Conservation (phyloP, 768 basidiomycete genomes). For the Hygrocybe coccinea region DNA sequence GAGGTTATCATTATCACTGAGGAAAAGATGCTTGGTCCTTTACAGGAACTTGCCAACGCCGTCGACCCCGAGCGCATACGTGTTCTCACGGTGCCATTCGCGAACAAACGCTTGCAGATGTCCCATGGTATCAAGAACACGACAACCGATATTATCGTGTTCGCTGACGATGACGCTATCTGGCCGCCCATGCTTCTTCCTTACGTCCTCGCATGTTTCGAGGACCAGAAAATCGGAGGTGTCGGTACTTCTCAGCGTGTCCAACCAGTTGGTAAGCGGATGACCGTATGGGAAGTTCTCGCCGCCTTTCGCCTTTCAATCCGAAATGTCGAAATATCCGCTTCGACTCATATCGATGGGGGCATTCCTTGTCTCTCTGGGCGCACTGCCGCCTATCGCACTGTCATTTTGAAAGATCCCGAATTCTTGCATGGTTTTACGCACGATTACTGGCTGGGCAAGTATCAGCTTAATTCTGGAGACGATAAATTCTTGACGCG, state of each 20-base stretch:
- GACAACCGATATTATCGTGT: slow-evolving; percentile 89
- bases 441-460: slow-evolving; percentile 89
- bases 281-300: slow-evolving; percentile 95
- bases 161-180: slow-evolving; percentile 93
- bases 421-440: slow-evolving; percentile 91
- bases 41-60: slow-evolving; percentile 83
- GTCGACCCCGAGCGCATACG: slow-evolving; percentile 82
- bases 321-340: slow-evolving; percentile 88
- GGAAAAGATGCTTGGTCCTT: slow-evolving; percentile 84
- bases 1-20: slow-evolving; percentile 69
- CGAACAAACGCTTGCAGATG: slow-evolving; percentile 94
- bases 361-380: slow-evolving; percentile 89
- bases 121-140: slow-evolving; percentile 86
- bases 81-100: slow-evolving; percentile 85
- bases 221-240: slow-evolving; percentile 89
- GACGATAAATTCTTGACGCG: slow-evolving; percentile 93
- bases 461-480: slow-evolving; percentile 91
- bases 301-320: slow-evolving; percentile 91
- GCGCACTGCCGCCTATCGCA: slow-evolving; percentile 89
- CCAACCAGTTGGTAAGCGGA: slow-evolving; percentile 64
- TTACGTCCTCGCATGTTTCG: slow-evolving; percentile 85
- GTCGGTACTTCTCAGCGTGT: slow-evolving; percentile 91
- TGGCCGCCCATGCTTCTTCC: slow-evolving; percentile 92
- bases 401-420: slow-evolving; percentile 91
- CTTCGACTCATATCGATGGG: slow-evolving; percentile 89